Evolutionary conservation across 495 filamentous ascomycete genomes (phyloP), one percentile per base, ranked within the genome.

Genomic region (Aspergillus affinis): DNA sequence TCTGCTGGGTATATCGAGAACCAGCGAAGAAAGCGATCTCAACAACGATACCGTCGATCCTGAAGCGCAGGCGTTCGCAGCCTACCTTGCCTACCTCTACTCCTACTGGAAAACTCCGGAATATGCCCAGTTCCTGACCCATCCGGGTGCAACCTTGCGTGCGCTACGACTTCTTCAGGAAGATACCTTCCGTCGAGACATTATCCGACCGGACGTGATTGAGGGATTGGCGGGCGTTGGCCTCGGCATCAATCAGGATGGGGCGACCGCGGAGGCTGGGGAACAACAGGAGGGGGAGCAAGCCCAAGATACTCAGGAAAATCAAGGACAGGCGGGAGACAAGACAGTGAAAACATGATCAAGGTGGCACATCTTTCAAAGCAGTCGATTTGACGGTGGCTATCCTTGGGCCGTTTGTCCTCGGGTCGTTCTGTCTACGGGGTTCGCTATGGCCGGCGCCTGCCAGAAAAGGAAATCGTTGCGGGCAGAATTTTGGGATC

Each of bases 41-140:
- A 66, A 75, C 50, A 57, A 62, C 21, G 69, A 72, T 67, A 80
- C 69, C 70, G 89, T 66, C 76, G 80, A 70, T 72, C 88, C 72
- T 29, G 78, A 79, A 55, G 72, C 77, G 48, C 83, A 87, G 20
- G 78, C 83, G 18, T 96, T 95, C 72, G 75, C 92, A 48, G 86
- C 84, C 51, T 96, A 96, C 71, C 87, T 95, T 44, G 77, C 76
- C 54, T 96, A 96, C 69, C 86, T 96, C 56, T 81, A 81, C 63
- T 88, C 86, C 62, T 95, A 96, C 81, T 96, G 87, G 83, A 82
- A 82, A 57, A 83, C 84, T 12, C 90, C 90, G n/a, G 85, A 91
- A 57, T 96, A 95, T 66, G 76, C 88, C 57, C 90, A 89, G 62
- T 95, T 90, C 69, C 74, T 96, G 48, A 88, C 78, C 12, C 91